Percentiles rank a stretch among this genome's conserved stretches.
phyloP scores from a whole-genome alignment of 2,329 filamentous ascomycete species.

The Gaeumannomyces tritici region DNA sequence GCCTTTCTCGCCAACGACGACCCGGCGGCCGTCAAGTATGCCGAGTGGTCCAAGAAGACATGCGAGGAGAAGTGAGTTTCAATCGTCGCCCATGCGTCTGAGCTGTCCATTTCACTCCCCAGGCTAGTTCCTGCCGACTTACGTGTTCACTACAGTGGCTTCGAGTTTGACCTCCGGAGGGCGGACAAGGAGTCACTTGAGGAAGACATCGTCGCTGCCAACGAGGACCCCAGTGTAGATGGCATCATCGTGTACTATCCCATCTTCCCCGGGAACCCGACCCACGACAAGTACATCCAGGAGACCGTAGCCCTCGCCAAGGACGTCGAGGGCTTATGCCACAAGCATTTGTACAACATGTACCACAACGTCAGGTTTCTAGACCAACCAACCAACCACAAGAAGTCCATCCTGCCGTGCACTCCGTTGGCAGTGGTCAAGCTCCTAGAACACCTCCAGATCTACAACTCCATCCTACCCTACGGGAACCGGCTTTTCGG shows the following conservation, averaged over 20 bases:
- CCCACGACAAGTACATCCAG: constrained; percentile 90
- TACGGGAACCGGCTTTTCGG: constrained; percentile 90
- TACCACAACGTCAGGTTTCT: constrained; percentile 97
- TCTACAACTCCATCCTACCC: constrained; percentile 91
- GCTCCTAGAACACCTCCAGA: constrained; percentile 88
- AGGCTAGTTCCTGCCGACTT: neutral
- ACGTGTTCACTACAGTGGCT: constrained; percentile 53
- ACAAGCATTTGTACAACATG: constrained; percentile 97
- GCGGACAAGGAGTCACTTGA: constrained; percentile 84
- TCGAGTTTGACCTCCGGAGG: constrained; percentile 76
- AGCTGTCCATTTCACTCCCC: neutral
- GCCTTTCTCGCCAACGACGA: constrained; percentile 91
- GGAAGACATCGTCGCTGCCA: constrained; percentile 77
- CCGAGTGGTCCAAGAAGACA: constrained; percentile 95
- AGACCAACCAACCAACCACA: constrained; percentile 63
- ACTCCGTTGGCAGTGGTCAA: constrained; percentile 95
- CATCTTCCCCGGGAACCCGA: constrained; percentile 72
- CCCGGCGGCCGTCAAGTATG: constrained; percentile 85
- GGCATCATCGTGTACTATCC: constrained; percentile 98
- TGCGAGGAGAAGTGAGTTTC: constrained; percentile 81
- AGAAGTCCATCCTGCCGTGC: constrained; percentile 91
- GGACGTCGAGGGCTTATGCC: constrained; percentile 90
- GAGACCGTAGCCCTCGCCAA: constrained; percentile 85
- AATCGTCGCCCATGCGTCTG: neutral
- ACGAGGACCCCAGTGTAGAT: constrained; percentile 66